Evolutionary conservation across 768 basidiomycete species (phyloP).

Genomic region (Auricularia cornea): DNA sequence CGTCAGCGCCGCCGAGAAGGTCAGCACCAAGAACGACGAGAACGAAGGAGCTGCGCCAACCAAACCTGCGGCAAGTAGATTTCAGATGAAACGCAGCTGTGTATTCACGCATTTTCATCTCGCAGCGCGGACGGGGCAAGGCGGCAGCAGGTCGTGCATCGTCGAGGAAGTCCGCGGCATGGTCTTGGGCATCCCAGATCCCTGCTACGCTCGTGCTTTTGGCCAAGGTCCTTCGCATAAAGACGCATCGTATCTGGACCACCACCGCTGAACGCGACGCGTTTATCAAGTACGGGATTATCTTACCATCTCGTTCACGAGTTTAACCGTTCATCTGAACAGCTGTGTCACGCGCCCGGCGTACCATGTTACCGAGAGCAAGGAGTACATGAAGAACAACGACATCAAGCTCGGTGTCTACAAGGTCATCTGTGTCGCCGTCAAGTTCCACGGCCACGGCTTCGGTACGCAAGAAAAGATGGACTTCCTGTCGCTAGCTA

Average conservation of each 20-base stretch:
- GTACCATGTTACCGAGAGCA: slow-evolving; percentile 78
- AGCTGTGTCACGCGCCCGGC: slow-evolving; percentile 86
- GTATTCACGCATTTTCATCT: too few species aligned
- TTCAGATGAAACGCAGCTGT: background rate
- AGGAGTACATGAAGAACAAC: slow-evolving; percentile 76
- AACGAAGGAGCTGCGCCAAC: slow-evolving; percentile 29
- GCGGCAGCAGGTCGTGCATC: background rate
- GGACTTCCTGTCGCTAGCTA: background rate
- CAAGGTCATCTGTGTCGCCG: slow-evolving; percentile 83
- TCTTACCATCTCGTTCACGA: background rate
- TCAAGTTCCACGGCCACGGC: slow-evolving; percentile 82
- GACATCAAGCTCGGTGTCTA: slow-evolving; percentile 69
- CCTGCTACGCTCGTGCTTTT: slow-evolving; percentile 61
- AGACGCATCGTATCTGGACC: slow-evolving; percentile 81
- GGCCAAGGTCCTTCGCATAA: slow-evolving; percentile 57
- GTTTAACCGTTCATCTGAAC: slow-evolving; percentile 3
- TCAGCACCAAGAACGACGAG: slow-evolving; percentile 45
- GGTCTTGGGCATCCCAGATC: slow-evolving; percentile 77
- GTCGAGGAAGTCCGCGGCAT: slow-evolving; percentile 20
- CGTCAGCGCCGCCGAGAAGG: slow-evolving; percentile 69
- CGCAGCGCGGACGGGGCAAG: background rate
- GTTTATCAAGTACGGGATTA: slow-evolving; percentile 65
- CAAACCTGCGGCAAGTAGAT: slow-evolving; percentile 15
- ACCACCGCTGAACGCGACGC: slow-evolving; percentile 78
- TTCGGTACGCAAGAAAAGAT: slow-evolving; percentile 48